These are phyloP conservation scores for Aspergillus calidoustus DNA, from an alignment of 2,329 filamentous ascomycete genomes.

Conservation along the genomic window DNA sequence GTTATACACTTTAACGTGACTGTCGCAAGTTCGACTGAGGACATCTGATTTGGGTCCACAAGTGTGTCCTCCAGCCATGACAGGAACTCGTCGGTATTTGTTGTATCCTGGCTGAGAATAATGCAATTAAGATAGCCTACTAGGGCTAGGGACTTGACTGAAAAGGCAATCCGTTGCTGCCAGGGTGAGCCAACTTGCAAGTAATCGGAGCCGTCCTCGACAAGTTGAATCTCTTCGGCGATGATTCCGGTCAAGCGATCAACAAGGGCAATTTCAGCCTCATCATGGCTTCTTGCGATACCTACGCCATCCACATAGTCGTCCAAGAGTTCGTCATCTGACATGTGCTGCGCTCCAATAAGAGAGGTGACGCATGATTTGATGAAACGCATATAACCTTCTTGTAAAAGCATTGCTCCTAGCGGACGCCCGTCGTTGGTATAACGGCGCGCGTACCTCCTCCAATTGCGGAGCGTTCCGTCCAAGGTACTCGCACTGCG, in stretches of 20 bases:
- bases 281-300: constrained; percentile 46
- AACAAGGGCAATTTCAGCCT: constrained; percentile 50
- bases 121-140: constrained; percentile 85
- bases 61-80: constrained; percentile 85
- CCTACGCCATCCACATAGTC: constrained; percentile 67
- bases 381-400: constrained; percentile 84
- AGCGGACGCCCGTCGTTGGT: constrained; percentile 77
- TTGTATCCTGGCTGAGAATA: constrained; percentile 77
- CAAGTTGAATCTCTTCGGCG: constrained; percentile 78
- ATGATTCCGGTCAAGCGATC: constrained; percentile 72
- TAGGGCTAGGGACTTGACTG: constrained; percentile 81
- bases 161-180: constrained; percentile 84
- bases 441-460: constrained; percentile 81
- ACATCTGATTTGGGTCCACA: constrained; percentile 79
- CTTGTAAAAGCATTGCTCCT: constrained; percentile 87
- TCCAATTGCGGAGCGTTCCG: constrained; percentile 79
- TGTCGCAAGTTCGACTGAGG: constrained; percentile 74
- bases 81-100: constrained; percentile 78
- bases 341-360: constrained; percentile 63
- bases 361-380: constrained; percentile 77
- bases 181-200: constrained; percentile 81
- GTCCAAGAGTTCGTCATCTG: constrained; percentile 71
- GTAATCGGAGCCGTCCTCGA: constrained; percentile 91
- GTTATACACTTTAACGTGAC: constrained; percentile 82
- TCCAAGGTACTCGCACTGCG: constrained; percentile 75